phyloP scores from a whole-genome alignment of 2,329 filamentous ascomycete genomes.

The Lithohypha guttulata region DNA sequence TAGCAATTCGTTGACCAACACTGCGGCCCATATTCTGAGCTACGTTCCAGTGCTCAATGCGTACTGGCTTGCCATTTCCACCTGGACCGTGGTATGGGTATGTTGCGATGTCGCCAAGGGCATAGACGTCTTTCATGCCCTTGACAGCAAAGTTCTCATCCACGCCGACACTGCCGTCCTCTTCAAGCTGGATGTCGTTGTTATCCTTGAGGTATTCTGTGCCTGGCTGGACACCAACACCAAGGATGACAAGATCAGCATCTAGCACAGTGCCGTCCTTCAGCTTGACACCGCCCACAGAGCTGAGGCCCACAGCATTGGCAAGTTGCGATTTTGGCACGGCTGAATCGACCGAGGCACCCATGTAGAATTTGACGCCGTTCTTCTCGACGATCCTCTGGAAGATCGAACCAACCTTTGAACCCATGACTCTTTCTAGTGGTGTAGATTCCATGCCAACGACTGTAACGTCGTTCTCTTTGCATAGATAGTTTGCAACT shows the following conservation, averaged over 20 bases:
- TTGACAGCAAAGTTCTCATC: constrained; percentile 69
- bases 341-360: constrained; percentile 71
- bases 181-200: constrained; percentile 55
- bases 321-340: constrained; percentile 57
- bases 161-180: constrained; percentile 76
- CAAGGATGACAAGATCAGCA: constrained; percentile 83
- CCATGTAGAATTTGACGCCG: constrained; percentile 80
- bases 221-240: constrained; percentile 76
- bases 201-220: constrained; percentile 74
- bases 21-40: constrained; percentile 83
- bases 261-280: constrained; percentile 77
- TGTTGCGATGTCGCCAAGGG: constrained; percentile 88
- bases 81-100: constrained; percentile 91
- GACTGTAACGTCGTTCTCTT: constrained; percentile 73
- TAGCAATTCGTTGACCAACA: constrained; percentile 66
- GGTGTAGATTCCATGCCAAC: constrained; percentile 81
- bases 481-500: constrained; percentile 69
- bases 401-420: constrained; percentile 68
- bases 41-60: constrained; percentile 97
- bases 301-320: constrained; percentile 35
- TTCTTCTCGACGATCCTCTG: constrained; percentile 69
- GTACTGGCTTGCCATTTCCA: constrained; percentile 58
- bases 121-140: constrained; percentile 73
- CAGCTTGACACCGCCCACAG: constrained; percentile 66
- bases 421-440: constrained; percentile 75